Evolutionary conservation across 768 basidiomycete species (phyloP), one percentile per base, ranked within the genome.

Genomic region (Leccinellum luteum): DNA sequence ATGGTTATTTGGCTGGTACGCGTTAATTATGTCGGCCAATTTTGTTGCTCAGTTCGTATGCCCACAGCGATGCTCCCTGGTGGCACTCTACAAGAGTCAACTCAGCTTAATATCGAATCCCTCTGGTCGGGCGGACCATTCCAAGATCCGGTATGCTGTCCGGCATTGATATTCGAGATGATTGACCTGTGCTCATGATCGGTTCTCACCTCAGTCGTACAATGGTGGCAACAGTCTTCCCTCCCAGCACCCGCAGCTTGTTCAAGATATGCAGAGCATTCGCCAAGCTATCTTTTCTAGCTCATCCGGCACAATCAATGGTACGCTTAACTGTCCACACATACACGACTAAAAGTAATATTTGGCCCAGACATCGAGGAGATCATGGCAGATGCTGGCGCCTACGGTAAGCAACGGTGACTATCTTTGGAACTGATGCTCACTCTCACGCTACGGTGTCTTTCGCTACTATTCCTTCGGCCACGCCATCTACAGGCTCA

Each of bases 81-180:
- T 1, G 85, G 84, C 5, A 82, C 83, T 1, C 63, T 68, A 3
- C 79, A 81, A 41, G 89, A 90, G 69, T 74, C 74, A 15, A 84
- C 79, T 10, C 86, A 86, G 59, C 73, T 91, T 27, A 90, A 91
- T 65, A 85, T 91, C 48, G 89, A 91, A 65, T 84, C 85, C 14
- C 73, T 91, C 9, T 90, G 89, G 89, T 79, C 83, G 19, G 89
- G 89, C 19, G 89, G 89, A 4, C 85, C 87, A 8, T 87, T 87
- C 60, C 77, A 81, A 48, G 83, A 87, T 64, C 78, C 81, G 10
- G 87, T 88, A 65, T 30, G 78, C 71, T 15, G 14, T 28, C 48
- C 13, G 6, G 6, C 13, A 31, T 13, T 45, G 30, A 7, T 0
- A 53, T 48, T 34, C 19, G 25, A 51, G 21, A 28, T 15, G 43